phyloP scores from a whole-genome alignment of 805 yeast genomes.

The Metschnikowia reukaufii region DNA sequence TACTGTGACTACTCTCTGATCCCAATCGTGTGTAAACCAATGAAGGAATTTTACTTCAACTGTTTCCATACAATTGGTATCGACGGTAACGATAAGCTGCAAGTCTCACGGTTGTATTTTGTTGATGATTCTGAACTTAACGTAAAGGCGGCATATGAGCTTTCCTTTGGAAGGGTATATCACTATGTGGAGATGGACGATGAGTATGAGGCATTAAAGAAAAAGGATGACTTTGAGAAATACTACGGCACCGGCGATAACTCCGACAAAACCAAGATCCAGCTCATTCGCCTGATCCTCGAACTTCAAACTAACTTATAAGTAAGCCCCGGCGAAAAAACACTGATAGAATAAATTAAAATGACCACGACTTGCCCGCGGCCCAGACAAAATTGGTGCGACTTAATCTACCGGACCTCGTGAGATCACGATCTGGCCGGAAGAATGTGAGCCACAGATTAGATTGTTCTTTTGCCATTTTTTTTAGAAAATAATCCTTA shows the following conservation, averaged over 20 bases:
- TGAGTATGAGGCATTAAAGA: conserved; percentile 40
- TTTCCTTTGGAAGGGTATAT: conserved; percentile 71
- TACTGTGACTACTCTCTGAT: conserved; percentile 80
- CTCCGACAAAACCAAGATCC: conserved; percentile 35
- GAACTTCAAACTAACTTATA: conserved; percentile 43
- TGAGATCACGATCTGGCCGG: neutral
- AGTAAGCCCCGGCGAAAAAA: no score
- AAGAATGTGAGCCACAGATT: neutral
- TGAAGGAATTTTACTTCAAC: conserved; percentile 60
- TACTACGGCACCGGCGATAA: conserved; percentile 37
- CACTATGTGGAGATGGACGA: conserved; percentile 74
- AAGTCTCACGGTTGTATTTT: conserved; percentile 55
- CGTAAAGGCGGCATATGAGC: conserved; percentile 65
- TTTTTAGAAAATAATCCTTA: neutral
- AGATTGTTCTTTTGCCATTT: neutral
- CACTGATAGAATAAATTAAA: neutral
- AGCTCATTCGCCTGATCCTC: conserved; percentile 55
- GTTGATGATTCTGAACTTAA: conserved; percentile 87
- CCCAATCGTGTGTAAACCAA: conserved; percentile 87
- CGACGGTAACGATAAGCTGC: conserved; percentile 31
- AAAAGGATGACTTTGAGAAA: conserved; percentile 29
- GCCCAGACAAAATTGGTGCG: neutral
- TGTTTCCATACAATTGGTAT: conserved; percentile 69
- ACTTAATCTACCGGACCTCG: conserved; percentile 3
- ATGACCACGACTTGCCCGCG: neutral